Evolutionary conservation across 257 asterid species (phyloP).

Genomic region (Avicennia marina): DNA sequence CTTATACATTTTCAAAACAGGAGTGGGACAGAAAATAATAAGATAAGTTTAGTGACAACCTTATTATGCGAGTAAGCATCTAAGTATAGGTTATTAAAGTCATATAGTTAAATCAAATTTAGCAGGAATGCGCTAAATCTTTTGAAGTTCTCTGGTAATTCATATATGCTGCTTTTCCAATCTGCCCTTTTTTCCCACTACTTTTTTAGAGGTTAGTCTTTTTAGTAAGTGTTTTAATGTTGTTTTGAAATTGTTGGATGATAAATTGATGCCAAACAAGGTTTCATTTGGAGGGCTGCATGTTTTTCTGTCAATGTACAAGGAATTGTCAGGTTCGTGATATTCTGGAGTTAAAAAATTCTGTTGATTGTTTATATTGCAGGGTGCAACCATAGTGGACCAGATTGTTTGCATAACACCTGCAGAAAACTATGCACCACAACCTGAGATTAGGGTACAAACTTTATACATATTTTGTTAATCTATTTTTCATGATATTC

Average conservation of each 20-base stretch:
- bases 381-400: slow-evolving; percentile 31
- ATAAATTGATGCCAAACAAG: no score
- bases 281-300: no score
- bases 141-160: neutral
- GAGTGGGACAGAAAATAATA: no score
- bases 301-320: neutral
- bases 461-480: neutral
- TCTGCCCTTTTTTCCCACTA: neutral
- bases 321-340: neutral
- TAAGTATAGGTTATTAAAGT: no score
- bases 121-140: no score
- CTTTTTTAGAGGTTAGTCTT: no score
- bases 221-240: no score
- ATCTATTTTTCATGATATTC: neutral
- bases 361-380: slow-evolving; percentile 18
- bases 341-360: neutral
- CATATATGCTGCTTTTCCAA: neutral
- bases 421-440: slow-evolving; percentile 21
- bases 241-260: no score
- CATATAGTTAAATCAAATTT: neutral
- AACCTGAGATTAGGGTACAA: slow-evolving; percentile 18
- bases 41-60: no score
- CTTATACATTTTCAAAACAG: no score
- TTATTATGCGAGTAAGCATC: no score
- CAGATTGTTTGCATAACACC: slow-evolving; percentile 23